Conservation (phyloP, 768 basidiomycete species). For the Lentinula sp. region DNA sequence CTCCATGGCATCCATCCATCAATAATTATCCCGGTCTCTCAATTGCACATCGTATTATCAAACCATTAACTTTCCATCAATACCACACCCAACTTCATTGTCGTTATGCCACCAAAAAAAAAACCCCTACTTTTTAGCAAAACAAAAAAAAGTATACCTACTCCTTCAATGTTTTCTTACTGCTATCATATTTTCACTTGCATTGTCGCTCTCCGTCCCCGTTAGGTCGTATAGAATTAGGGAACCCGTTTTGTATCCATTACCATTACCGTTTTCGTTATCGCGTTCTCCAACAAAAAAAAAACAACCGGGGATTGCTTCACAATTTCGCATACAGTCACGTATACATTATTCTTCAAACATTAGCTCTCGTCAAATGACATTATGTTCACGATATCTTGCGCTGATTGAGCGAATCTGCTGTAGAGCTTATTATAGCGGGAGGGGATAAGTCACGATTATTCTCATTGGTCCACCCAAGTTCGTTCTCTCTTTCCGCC, state of each 20-base stretch:
- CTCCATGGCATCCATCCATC: conserved; percentile 1
- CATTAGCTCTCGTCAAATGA: no score
- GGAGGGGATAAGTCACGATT: no score
- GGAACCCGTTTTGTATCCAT: not conserved
- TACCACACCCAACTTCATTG: not conserved
- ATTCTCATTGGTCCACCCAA: no score
- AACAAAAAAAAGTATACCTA: not conserved
- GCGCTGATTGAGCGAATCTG: not conserved
- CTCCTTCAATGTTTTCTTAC: not conserved
- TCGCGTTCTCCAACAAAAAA: not conserved
- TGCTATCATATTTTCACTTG: not conserved
- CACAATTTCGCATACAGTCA: not conserved
- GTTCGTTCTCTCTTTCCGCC: not conserved
- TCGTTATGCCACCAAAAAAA: not conserved
- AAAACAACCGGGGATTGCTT: not conserved
- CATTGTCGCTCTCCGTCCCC: not conserved
- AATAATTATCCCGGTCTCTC: not conserved
- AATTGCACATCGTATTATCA: not conserved
- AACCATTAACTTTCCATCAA: not conserved
- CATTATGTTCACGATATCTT: not conserved
- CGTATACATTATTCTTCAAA: not conserved
- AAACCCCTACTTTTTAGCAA: not conserved
- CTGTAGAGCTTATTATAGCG: no score
- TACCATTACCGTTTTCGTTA: not conserved
- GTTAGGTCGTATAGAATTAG: not conserved